Conservation (phyloP, 2,329 filamentous ascomycete genomes). For the Botrytis aclada region DNA sequence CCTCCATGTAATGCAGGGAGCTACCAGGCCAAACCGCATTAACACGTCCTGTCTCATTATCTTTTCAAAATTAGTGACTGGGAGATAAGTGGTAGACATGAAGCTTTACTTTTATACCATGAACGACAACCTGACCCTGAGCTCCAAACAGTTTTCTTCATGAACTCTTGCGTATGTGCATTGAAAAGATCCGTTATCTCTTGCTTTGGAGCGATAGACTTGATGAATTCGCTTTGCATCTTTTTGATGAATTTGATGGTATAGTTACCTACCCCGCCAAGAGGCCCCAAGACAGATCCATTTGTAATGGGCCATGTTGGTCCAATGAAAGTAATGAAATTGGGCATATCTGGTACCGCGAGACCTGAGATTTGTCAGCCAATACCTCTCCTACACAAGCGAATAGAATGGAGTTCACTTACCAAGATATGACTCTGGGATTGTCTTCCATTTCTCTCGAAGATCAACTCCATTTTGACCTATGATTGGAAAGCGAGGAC, state of each 20-base stretch:
- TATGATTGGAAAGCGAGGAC: conserved; percentile 33
- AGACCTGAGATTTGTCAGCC: conserved; percentile 27
- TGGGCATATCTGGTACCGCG: conserved; percentile 31
- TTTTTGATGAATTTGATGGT: conserved; percentile 34
- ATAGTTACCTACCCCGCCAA: conserved; percentile 27
- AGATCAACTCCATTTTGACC: conserved; percentile 31
- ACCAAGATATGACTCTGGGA: conserved; percentile 32
- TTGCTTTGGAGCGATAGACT: conserved; percentile 45
- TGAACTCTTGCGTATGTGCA: conserved; percentile 49
- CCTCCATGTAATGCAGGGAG: conserved; percentile 47
- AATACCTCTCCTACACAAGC: neutral
- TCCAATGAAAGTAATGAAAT: conserved; percentile 34
- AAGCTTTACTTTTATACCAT: conserved; percentile 29
- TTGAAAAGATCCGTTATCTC: conserved; percentile 50
- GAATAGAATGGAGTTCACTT: neutral
- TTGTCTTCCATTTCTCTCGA: conserved; percentile 35
- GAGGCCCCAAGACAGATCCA: conserved; percentile 29
- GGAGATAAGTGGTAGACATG: neutral
- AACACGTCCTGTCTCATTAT: conserved; percentile 46
- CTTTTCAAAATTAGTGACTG: conserved; percentile 22
- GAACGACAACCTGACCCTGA: conserved; percentile 39
- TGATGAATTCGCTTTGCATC: conserved; percentile 48
- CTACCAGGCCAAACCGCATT: conserved; percentile 50
- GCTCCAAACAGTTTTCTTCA: conserved; percentile 52
- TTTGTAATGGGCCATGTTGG: conserved; percentile 33